A percentile compares a stretch with the other conserved stretches of the same genome.
phyloP scores from a whole-genome alignment of 176 grass and related monocot species.

The Lolium multiflorum region DNA sequence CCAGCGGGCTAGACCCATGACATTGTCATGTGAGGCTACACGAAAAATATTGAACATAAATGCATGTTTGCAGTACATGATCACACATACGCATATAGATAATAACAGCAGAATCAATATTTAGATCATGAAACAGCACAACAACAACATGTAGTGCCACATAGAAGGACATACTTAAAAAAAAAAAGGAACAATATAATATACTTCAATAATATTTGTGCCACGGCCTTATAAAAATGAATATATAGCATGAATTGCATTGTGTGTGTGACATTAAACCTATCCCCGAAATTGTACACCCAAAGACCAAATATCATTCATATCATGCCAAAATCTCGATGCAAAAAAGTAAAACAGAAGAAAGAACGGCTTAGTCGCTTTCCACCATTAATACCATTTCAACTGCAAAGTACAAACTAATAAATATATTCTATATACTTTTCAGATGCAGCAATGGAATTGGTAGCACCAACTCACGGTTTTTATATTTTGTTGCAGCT shows the following conservation, averaged over 20 bases:
- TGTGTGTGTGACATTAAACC: neutral
- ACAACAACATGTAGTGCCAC: neutral
- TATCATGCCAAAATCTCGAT: conserved; percentile 4
- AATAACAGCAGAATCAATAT: neutral
- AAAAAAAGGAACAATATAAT: neutral
- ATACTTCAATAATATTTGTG: conserved; percentile 11
- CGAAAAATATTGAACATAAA: too few relatives aligned
- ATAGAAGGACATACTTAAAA: neutral
- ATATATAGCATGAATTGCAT: neutral
- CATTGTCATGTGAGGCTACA: too few relatives aligned
- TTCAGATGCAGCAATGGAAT: conserved; percentile 6
- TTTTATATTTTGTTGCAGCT: conserved; percentile 62
- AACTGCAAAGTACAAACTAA: conserved; percentile 10
- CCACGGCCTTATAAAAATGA: conserved; percentile 6
- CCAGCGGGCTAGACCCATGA: too few relatives aligned
- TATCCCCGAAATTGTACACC: neutral
- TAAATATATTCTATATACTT: neutral
- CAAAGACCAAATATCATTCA: conserved; percentile 14
- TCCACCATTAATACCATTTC: neutral
- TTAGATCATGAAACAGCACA: neutral
- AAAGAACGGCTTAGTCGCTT: neutral
- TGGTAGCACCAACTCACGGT: conserved; percentile 55
- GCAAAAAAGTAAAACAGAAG: neutral
- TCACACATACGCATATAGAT: neutral
- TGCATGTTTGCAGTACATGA: neutral